These are phyloP conservation scores for Solanum chiquidenum DNA, from an alignment of 257 asterid genomes.

Conservation along the genomic window DNA sequence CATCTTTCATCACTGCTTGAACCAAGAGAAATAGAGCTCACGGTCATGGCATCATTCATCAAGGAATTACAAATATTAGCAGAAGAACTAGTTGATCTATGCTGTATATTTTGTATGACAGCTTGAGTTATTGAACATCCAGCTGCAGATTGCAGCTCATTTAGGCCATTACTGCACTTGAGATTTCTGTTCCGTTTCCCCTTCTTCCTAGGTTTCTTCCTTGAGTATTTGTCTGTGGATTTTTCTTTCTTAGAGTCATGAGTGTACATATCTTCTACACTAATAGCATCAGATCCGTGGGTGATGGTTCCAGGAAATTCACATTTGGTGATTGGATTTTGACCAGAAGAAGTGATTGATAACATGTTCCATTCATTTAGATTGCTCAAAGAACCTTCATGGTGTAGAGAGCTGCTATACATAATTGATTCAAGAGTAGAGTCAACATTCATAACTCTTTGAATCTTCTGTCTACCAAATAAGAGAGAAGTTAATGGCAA, in stretches of 20 bases:
- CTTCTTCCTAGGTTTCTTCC: conserved; percentile 9
- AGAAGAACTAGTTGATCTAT: neutral
- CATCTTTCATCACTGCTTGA: conserved; percentile 1
- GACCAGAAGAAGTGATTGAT: conserved; percentile 1
- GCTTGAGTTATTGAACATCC: neutral
- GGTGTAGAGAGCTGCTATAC: neutral
- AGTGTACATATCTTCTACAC: neutral
- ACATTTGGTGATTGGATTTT: neutral
- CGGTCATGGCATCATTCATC: neutral
- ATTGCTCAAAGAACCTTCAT: conserved; percentile 1
- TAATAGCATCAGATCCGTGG: neutral
- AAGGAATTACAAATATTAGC: neutral
- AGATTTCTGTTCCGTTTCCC: conserved; percentile 4
- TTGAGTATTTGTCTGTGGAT: neutral
- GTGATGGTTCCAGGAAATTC: conserved; percentile 4
- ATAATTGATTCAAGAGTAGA: neutral
- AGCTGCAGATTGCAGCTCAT: neutral
- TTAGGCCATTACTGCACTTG: neutral
- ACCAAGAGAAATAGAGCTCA: conserved; percentile 1
- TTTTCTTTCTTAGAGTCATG: neutral
- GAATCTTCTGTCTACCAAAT: neutral
- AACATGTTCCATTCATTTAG: neutral
- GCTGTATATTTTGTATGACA: neutral
- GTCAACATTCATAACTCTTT: neutral
- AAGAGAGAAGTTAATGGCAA: conserved; percentile 2